Conservation (phyloP, 2,329 filamentous ascomycete genomes). For the Exophiala oligosperma region DNA sequence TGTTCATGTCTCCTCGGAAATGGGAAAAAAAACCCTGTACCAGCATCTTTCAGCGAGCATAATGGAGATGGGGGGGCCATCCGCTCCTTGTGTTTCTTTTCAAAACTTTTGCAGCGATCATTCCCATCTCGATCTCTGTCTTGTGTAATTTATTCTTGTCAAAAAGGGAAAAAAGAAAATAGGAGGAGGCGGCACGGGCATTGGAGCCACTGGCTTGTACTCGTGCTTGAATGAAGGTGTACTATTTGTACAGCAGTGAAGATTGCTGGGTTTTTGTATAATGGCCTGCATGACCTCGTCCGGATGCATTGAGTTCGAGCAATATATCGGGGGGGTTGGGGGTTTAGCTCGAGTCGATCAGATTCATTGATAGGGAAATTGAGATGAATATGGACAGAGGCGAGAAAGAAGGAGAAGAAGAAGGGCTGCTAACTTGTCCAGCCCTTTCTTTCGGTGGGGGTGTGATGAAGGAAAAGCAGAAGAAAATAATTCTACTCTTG, state of each 20-base stretch:
- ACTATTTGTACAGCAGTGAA: too few relatives aligned
- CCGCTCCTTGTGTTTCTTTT: not conserved
- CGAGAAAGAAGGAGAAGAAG: too few relatives aligned
- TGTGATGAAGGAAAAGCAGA: constrained; percentile 1
- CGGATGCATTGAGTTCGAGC: not conserved
- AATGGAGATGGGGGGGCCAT: not conserved
- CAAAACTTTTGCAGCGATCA: not conserved
- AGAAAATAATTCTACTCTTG: constrained; percentile 25
- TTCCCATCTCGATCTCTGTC: not conserved
- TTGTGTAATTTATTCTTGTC: not conserved
- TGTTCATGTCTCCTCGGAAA: not conserved
- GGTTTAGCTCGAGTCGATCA: too few relatives aligned
- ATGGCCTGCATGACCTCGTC: too few relatives aligned
- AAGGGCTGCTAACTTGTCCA: constrained; percentile 31
- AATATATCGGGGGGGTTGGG: too few relatives aligned
- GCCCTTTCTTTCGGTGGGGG: constrained; percentile 5
- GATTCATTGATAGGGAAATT: too few relatives aligned
- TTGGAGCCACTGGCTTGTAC: too few relatives aligned
- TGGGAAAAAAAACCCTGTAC: not conserved
- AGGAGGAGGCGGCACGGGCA: too few relatives aligned
- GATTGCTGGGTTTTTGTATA: not conserved
- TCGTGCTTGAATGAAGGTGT: too few relatives aligned
- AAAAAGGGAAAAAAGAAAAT: not conserved
- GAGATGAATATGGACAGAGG: too few relatives aligned
- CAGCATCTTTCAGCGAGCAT: constrained; percentile 21